phyloP scores from a whole-genome alignment of 176 grass and related monocot genomes.

The Carex scoparia region DNA sequence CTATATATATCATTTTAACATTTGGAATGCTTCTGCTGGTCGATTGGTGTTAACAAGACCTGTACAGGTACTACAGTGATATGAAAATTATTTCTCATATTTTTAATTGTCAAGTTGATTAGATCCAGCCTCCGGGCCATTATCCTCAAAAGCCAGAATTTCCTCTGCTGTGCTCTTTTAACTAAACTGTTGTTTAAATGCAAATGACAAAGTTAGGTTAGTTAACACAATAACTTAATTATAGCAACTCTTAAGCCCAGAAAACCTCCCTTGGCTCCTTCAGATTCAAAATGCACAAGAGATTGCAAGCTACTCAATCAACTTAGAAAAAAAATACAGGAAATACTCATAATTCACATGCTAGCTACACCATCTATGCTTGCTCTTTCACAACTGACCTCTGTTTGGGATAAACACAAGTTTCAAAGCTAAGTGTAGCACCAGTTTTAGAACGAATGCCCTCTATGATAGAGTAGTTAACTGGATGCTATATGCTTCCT shows the following conservation, averaged over 20 bases:
- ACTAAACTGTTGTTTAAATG: neutral
- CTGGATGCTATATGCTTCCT: slow-evolving; percentile 38
- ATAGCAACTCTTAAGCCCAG: neutral
- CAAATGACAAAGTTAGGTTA: neutral
- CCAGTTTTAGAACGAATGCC: slow-evolving; percentile 12
- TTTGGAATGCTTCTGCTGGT: too few relatives aligned
- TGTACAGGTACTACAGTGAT: too few relatives aligned
- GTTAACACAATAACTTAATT: neutral
- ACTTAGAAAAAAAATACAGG: neutral
- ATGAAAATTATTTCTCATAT: too few relatives aligned
- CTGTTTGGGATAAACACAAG: neutral
- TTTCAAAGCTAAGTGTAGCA: neutral
- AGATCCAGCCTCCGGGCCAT: too few relatives aligned
- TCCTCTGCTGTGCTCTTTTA: neutral
- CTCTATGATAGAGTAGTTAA: slow-evolving; percentile 27
- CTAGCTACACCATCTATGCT: neutral
- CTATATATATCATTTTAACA: too few relatives aligned
- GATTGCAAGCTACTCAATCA: neutral
- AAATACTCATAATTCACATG: neutral
- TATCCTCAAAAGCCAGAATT: neutral
- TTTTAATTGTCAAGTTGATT: too few relatives aligned
- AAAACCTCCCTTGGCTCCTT: neutral
- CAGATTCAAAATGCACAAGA: neutral
- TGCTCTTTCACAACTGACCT: neutral
- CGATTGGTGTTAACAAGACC: too few relatives aligned